phyloP scores from a whole-genome alignment of 140 eudicot species.

The Anethum foeniculum region DNA sequence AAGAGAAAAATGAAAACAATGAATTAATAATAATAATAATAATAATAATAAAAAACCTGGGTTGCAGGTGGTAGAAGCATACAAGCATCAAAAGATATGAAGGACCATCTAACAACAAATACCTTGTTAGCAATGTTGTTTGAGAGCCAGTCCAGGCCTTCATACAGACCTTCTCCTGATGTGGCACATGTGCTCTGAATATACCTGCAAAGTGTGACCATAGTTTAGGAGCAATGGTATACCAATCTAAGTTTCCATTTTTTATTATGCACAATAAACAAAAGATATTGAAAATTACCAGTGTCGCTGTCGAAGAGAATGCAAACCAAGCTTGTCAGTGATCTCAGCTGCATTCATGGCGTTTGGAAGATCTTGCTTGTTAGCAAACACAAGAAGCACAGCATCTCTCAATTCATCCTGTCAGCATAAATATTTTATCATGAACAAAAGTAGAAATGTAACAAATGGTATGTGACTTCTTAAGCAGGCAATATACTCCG shows the following conservation, averaged over 20 bases:
- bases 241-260: background rate
- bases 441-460: background rate
- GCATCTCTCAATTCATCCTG: slow-evolving; percentile 59
- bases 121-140: slow-evolving; percentile 18
- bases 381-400: slow-evolving; percentile 53
- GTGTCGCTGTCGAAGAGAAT: slow-evolving; percentile 54
- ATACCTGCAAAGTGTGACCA: slow-evolving; percentile 5
- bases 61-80: background rate
- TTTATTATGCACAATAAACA: background rate
- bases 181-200: slow-evolving; percentile 23
- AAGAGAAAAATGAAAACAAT: background rate
- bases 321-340: slow-evolving; percentile 54
- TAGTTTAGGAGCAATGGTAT: background rate
- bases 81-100: no score
- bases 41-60: background rate
- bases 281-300: slow-evolving; percentile 23
- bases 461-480: background rate
- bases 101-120: background rate
- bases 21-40: no score
- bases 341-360: slow-evolving; percentile 65
- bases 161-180: slow-evolving; percentile 20
- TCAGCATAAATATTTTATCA: background rate
- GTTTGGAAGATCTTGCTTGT: slow-evolving; percentile 60
- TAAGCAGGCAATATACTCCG: background rate
- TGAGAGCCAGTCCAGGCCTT: slow-evolving; percentile 17